A percentile compares a stretch with the other conserved stretches of the same genome.
These are phyloP conservation scores for Erysimum cheiranthoides DNA, from an alignment of 345 rosid genomes.

Conservation along the genomic window DNA sequence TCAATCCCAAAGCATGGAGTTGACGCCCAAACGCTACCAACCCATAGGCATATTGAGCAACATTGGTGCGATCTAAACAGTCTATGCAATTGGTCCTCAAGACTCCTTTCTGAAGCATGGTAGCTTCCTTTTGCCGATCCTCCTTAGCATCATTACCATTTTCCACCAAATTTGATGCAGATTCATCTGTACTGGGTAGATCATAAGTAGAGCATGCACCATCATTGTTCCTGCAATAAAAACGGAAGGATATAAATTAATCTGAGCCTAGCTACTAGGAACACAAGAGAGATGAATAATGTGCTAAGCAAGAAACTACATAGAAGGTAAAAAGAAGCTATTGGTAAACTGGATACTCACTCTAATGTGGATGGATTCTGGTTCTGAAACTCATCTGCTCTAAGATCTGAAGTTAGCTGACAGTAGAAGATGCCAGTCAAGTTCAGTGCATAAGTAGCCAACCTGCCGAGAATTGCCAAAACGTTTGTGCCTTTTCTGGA, in stretches of 20 bases:
- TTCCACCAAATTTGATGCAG: constrained; percentile 44
- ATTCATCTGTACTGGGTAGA: constrained; percentile 43
- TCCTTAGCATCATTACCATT: constrained; percentile 38
- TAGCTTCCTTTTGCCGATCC: constrained; percentile 46
- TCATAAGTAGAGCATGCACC: constrained; percentile 40
- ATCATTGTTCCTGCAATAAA: constrained; percentile 54
- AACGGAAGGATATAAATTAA: constrained; percentile 27
- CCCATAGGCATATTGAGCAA: constrained; percentile 94
- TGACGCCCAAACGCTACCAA: constrained; percentile 86
- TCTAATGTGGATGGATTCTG: constrained; percentile 48
- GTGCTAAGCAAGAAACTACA: constrained; percentile 28
- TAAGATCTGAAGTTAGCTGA: constrained; percentile 54
- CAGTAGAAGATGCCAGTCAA: constrained; percentile 81
- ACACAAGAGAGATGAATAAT: constrained; percentile 1
- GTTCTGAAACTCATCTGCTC: constrained; percentile 49
- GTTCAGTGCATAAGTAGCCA: constrained; percentile 72
- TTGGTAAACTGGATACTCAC: constrained; percentile 56
- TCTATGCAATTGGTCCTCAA: constrained; percentile 98
- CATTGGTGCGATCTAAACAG: constrained; percentile 96
- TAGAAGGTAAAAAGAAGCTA: neutral
- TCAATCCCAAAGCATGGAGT: constrained; percentile 65
- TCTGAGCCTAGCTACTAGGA: constrained; percentile 29
- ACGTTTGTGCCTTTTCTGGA: constrained; percentile 71
- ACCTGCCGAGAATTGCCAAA: constrained; percentile 67
- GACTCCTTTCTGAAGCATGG: constrained; percentile 78